Conservation (phyloP, 2,329 filamentous ascomycete species). For the Fusarium nisikadoi region DNA sequence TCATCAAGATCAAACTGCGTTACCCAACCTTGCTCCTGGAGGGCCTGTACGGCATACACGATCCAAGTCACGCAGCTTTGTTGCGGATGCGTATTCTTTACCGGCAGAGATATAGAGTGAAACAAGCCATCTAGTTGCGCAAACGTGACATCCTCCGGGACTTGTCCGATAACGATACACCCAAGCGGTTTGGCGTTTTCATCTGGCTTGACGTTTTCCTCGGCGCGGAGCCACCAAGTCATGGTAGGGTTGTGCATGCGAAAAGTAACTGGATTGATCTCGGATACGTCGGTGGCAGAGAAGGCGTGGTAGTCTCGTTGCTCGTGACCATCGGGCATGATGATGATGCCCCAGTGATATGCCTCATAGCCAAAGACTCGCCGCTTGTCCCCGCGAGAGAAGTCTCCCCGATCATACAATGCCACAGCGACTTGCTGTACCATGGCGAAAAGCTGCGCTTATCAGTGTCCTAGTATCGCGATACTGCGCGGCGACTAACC, state of each 20-base stretch:
- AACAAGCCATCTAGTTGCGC: slow-evolving; percentile 41
- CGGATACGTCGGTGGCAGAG: slow-evolving; percentile 47
- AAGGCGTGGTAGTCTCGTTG: slow-evolving; percentile 29
- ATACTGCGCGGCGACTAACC: background rate
- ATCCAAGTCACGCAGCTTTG: slow-evolving; percentile 51
- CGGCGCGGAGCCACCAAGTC: slow-evolving; percentile 46
- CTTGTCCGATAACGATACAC: slow-evolving; percentile 42
- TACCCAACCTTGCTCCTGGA: slow-evolving; percentile 44
- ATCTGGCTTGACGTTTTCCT: slow-evolving; percentile 27
- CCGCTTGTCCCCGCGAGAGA: slow-evolving; percentile 42
- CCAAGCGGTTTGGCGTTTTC: slow-evolving; percentile 43
- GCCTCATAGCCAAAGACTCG: slow-evolving; percentile 43
- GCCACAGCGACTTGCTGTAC: slow-evolving; percentile 38
- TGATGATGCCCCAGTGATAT: slow-evolving; percentile 48
- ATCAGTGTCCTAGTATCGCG: background rate
- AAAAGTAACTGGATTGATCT: slow-evolving; percentile 46
- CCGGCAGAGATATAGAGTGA: slow-evolving; percentile 39
- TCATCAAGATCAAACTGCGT: slow-evolving; percentile 37
- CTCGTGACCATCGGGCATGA: slow-evolving; percentile 32
- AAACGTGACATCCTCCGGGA: slow-evolving; percentile 29
- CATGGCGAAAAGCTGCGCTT: slow-evolving; percentile 13
- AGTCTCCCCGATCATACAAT: slow-evolving; percentile 44
- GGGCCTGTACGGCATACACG: slow-evolving; percentile 38
- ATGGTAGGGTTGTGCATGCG: slow-evolving; percentile 48
- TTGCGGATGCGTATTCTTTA: slow-evolving; percentile 48